Evolutionary conservation across 164 flowering plant genomes (phyloP).

Genomic region (Hamamelis virginiana): DNA sequence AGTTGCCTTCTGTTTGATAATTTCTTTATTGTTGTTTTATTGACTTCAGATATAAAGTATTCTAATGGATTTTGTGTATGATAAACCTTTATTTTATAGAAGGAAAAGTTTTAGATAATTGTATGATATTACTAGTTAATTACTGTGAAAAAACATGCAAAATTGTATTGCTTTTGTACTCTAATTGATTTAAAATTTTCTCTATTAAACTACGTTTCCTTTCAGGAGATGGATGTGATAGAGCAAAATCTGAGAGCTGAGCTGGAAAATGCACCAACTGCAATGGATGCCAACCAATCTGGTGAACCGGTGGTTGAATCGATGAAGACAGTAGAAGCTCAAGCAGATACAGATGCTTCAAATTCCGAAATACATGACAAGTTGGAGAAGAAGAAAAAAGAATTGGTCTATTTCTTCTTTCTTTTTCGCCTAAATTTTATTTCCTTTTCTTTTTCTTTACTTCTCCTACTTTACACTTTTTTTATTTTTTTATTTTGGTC

Average conservation of each 20-base stretch:
- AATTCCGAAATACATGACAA: slow-evolving; percentile 38
- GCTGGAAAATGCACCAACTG: slow-evolving; percentile 42
- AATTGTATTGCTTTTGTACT: not conserved
- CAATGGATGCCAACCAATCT: slow-evolving; percentile 23
- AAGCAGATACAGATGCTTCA: slow-evolving; percentile 37
- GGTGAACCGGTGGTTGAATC: slow-evolving; percentile 25
- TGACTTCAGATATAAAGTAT: too few relatives aligned
- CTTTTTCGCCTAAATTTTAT: not conserved
- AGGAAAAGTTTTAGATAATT: too few relatives aligned
- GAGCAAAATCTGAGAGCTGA: slow-evolving; percentile 51
- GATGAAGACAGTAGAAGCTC: slow-evolving; percentile 23
- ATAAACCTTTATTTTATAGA: too few relatives aligned
- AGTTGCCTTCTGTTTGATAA: not conserved
- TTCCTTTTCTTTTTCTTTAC: not conserved
- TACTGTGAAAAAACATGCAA: too few relatives aligned
- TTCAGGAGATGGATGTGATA: slow-evolving; percentile 65
- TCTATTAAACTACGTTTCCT: not conserved
- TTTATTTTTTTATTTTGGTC: not conserved
- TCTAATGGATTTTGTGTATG: too few relatives aligned
- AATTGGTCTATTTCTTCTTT: slow-evolving; percentile 49
- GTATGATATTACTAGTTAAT: too few relatives aligned
- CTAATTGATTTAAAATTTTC: not conserved
- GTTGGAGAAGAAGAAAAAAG: slow-evolving; percentile 67
- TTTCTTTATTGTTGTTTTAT: not conserved
- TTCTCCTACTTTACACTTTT: not conserved